Conservation (phyloP, 176 grass and related monocot species). For the Oryza meridionalis region DNA sequence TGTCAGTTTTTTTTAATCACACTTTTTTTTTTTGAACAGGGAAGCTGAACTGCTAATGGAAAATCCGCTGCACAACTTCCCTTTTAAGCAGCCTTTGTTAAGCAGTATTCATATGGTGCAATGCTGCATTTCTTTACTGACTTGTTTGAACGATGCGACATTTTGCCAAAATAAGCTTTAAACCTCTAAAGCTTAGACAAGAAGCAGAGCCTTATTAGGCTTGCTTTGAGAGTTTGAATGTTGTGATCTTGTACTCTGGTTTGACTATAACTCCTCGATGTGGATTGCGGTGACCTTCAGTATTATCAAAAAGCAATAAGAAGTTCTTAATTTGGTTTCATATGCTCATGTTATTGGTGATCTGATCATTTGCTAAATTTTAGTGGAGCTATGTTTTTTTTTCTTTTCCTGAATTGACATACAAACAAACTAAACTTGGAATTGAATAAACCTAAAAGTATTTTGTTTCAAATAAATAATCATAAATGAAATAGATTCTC, state of each 20-base stretch:
- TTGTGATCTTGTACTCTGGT: constrained; percentile 24
- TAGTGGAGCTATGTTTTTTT: background rate
- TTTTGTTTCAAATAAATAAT: constrained; percentile 22
- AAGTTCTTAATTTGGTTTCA: background rate
- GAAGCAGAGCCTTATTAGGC: background rate
- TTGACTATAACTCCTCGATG: background rate
- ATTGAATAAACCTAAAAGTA: background rate
- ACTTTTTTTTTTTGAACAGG: constrained; percentile 54
- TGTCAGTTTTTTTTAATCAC: constrained; percentile 11
- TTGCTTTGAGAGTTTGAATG: background rate
- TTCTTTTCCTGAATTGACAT: background rate
- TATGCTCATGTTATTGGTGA: background rate
- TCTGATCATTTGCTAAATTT: background rate
- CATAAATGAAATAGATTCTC: constrained; percentile 18
- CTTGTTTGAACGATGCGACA: constrained; percentile 34
- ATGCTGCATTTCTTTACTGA: constrained; percentile 2
- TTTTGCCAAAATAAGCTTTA: constrained; percentile 54
- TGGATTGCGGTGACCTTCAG: constrained; percentile 10
- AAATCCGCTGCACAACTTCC: constrained; percentile 41
- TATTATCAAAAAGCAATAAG: background rate
- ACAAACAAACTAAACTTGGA: background rate
- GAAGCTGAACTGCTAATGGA: constrained; percentile 33
- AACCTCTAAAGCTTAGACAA: constrained; percentile 52
- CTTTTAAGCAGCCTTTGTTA: constrained; percentile 72
- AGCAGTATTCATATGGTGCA: constrained; percentile 23